Base-by-base conservation (phyloP, 768 basidiomycete genomes). In the Xanthoconium purpureum region DNA sequence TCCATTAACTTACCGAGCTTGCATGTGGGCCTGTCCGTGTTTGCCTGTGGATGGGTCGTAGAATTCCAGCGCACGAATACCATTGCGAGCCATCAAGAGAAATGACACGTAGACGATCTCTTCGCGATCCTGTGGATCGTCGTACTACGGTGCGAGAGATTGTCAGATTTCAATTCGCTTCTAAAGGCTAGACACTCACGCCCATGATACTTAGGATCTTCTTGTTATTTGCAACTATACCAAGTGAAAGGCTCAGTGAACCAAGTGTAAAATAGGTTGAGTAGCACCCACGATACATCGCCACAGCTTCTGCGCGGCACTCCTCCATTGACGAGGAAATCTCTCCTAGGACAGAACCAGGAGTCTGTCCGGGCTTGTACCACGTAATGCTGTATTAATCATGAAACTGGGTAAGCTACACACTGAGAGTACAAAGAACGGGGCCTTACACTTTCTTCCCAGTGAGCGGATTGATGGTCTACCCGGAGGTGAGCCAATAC, bases 241-340 rank as follows among this genome's bases (percentile, higher is more conserved):
- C 15, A 6, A 30, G 50, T 13, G 15, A 37, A 49, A 43, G 29
- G 46, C 52, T 24, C 56, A 7, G 55, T 33, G n/a, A 42, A 36
- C 30, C 0, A 13, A 48, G 35, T 39, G n/a, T 6, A 6, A 1
- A 12, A 5, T 10, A n/a, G 36, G 36, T 15, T 48, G 10, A 47
- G 36, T 35, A 24, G 7, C 15, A 74, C 83, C 75, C 65, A 89
- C 91, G 79, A 73, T 84, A 94, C 40, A 94, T 75, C 0, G 89
- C 89, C 20, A 92, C 92, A 3, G 89, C 81, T 73, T 95, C 93
- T 10, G 92, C 92, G n/a, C 93, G 84, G 63, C 92, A 94, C 74
- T 94, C 92, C 72, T 94, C 93, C 83, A 94, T 84, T 1, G 92
- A 94, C 0, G 91, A 93, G 5, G 90, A 92, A 9, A 92, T 88